Conservation (phyloP, 108 stramenopile genomes). For the Schizochytrium sp. region DNA sequence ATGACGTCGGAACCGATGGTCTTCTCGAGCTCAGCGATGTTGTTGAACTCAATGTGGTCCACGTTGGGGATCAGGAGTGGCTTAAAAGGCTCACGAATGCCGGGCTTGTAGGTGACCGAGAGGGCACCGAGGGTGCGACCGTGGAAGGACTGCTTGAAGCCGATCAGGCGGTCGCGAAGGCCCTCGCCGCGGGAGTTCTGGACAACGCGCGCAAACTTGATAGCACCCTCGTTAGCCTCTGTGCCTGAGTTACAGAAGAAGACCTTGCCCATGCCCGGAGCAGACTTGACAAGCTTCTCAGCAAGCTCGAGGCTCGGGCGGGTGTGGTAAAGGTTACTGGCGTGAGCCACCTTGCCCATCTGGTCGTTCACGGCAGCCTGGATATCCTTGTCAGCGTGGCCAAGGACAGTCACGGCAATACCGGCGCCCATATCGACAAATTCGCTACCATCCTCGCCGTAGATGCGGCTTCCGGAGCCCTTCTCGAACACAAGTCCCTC, state of each 20-base stretch:
- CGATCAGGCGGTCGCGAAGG: conserved; percentile 71
- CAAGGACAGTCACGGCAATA: conserved; percentile 94
- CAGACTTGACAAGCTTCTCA: conserved; percentile 88
- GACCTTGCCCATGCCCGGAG: conserved; percentile 78
- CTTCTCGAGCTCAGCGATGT: conserved; percentile 81
- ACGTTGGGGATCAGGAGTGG: conserved; percentile 75
- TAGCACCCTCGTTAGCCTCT: conserved; percentile 96
- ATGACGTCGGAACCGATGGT: conserved; percentile 86
- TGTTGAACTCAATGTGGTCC: conserved; percentile 89
- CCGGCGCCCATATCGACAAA: conserved; percentile 96
- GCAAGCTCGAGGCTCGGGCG: conserved; percentile 89
- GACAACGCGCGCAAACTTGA: conserved; percentile 86
- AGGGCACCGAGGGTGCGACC: conserved; percentile 93
- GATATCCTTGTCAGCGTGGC: conserved; percentile 87
- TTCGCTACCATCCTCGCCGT: conserved; percentile 83
- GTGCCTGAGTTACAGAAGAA: conserved; percentile 99
- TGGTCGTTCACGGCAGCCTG: conserved; percentile 84
- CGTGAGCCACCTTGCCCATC: conserved; percentile 89
- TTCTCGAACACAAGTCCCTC: conserved; percentile 65
- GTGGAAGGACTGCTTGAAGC: conserved; percentile 91
- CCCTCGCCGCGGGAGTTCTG: neutral
- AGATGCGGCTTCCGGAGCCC: conserved; percentile 85
- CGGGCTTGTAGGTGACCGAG: conserved; percentile 92
- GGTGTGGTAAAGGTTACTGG: conserved; percentile 92
- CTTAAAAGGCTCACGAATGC: conserved; percentile 78